These are phyloP conservation scores for Teunomyces aglyptinius DNA, from an alignment of 805 yeast species.

Conservation along the genomic window DNA sequence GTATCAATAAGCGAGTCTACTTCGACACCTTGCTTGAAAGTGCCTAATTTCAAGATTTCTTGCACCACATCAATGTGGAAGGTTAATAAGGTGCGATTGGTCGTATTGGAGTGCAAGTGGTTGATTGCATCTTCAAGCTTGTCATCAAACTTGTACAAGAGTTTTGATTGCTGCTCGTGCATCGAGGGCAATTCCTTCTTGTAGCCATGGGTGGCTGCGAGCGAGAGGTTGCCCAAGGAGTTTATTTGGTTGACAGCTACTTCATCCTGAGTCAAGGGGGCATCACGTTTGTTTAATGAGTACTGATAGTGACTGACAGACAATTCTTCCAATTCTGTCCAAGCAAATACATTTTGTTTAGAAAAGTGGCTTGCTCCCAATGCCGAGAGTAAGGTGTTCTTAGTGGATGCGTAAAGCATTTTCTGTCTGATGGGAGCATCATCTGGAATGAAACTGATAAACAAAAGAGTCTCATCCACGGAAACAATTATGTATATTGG, in stretches of 20 bases:
- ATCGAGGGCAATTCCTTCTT: conserved; percentile 36
- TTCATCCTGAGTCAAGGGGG: conserved; percentile 62
- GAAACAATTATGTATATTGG: conserved; percentile 36
- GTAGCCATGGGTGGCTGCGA: conserved; percentile 19
- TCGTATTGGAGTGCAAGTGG: conserved; percentile 15
- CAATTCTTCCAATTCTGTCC: conserved; percentile 59
- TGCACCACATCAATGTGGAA: conserved; percentile 48
- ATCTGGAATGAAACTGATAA: conserved; percentile 87
- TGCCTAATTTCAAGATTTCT: conserved; percentile 40
- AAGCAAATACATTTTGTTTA: conserved; percentile 38
- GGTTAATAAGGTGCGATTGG: conserved; percentile 35
- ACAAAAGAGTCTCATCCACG: conserved; percentile 31
- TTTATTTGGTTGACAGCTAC: conserved; percentile 45
- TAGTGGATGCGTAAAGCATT: conserved; percentile 93
- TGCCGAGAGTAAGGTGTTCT: conserved; percentile 69
- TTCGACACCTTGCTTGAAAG: conserved; percentile 18
- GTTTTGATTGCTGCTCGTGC: conserved; percentile 18
- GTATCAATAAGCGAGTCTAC: conserved; percentile 19
- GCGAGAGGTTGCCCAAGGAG: conserved; percentile 28
- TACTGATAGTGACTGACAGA: conserved; percentile 45
- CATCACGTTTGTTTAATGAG: conserved; percentile 19
- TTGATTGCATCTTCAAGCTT: conserved; percentile 26
- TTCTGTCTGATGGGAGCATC: conserved; percentile 74
- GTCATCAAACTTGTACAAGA: conserved; percentile 25
- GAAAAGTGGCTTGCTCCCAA: conserved; percentile 62